phyloP scores from a whole-genome alignment of 2,329 filamentous ascomycete species.

The Aureobasidium mangrovei region DNA sequence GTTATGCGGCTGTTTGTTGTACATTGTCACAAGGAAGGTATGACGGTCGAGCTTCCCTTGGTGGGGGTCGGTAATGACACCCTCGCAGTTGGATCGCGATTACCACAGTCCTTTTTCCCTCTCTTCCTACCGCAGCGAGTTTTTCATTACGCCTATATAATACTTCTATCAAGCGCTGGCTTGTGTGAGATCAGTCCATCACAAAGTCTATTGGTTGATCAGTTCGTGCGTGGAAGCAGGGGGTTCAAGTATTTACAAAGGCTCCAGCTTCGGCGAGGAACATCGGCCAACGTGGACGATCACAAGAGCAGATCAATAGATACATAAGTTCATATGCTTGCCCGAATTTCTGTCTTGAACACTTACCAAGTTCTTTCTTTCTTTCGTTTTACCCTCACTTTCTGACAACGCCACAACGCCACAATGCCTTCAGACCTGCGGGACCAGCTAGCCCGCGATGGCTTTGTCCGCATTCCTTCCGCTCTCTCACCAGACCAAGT shows the following conservation, averaged over 20 bases:
- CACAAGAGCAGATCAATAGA: background rate
- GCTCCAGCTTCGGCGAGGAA: background rate
- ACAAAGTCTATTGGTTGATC: too few relatives aligned
- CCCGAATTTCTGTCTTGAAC: background rate
- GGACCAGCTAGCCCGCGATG: constrained; percentile 55
- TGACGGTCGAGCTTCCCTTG: constrained; percentile 4
- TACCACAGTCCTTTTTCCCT: too few relatives aligned
- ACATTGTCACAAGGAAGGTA: background rate
- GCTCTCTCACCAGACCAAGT: constrained; percentile 52
- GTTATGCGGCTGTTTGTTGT: background rate
- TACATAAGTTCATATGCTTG: background rate
- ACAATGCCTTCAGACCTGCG: constrained; percentile 30
- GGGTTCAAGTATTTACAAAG: too few relatives aligned
- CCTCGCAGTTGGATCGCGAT: background rate
- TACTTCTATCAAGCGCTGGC: too few relatives aligned
- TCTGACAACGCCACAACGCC: background rate
- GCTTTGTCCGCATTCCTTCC: constrained; percentile 65
- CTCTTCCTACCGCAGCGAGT: too few relatives aligned
- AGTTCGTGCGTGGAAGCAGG: too few relatives aligned
- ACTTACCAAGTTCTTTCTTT: too few relatives aligned
- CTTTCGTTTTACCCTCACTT: background rate
- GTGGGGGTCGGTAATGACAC: background rate
- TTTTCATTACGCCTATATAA: too few relatives aligned
- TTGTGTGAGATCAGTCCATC: too few relatives aligned
- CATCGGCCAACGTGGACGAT: background rate